phyloP scores from a whole-genome alignment of 208 protist species.

The Trypanosomatidae sp. region DNA sequence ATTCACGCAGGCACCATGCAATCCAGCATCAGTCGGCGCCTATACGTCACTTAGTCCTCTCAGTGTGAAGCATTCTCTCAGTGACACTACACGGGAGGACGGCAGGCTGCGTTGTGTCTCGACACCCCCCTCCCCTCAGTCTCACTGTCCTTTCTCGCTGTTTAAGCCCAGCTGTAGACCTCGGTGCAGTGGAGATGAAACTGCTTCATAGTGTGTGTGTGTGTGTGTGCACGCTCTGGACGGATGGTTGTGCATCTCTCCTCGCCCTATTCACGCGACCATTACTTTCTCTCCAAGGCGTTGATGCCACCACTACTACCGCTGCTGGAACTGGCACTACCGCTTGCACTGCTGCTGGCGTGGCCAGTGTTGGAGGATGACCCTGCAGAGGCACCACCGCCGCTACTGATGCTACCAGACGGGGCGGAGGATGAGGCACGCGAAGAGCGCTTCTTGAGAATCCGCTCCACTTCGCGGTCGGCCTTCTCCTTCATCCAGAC shows the following conservation, averaged over 20 bases:
- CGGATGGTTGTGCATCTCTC: not conserved
- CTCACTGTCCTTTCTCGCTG: not conserved
- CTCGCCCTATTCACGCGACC: not conserved
- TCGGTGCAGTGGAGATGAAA: not conserved
- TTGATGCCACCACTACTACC: not conserved
- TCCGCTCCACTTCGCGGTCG: conserved; percentile 64
- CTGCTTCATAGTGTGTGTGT: not conserved
- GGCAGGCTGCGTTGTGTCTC: not conserved
- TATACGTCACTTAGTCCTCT: not conserved
- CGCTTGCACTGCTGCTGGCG: conserved; percentile 5
- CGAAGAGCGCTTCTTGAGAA: conserved; percentile 67
- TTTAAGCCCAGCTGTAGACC: not conserved
- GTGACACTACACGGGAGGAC: not conserved
- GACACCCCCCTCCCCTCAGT: not conserved
- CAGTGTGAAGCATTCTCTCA: not conserved
- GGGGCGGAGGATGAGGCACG: not conserved
- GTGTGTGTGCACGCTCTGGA: not conserved
- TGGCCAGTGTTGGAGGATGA: conserved; percentile 16
- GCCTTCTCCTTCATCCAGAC: conserved; percentile 79
- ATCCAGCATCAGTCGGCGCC: not conserved
- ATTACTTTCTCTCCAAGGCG: conserved; percentile 5
- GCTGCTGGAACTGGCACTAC: conserved; percentile 3
- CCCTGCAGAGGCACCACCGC: conserved; percentile 1
- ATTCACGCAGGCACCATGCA: not conserved
- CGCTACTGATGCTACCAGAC: conserved; percentile 1